Percentiles rank a stretch among this genome's conserved stretches.
Conservation (phyloP, 257 asterid species). For the Solanum commersonii region DNA sequence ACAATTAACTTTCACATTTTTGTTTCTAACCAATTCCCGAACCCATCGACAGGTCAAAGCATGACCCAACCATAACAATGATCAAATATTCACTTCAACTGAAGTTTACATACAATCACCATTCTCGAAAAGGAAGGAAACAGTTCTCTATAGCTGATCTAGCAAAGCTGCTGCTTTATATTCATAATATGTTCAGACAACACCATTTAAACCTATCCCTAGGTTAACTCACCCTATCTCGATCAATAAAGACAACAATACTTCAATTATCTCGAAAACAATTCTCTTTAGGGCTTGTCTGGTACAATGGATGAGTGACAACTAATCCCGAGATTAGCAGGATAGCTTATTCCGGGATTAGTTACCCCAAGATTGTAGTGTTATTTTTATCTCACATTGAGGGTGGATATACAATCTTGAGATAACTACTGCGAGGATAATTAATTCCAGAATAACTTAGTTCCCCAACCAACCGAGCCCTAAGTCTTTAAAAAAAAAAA, state of each 20-base stretch:
- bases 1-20: background rate
- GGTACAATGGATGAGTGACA: background rate
- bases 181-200: background rate
- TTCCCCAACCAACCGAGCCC: background rate
- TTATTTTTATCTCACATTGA: background rate
- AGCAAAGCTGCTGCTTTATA: background rate
- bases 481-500: background rate
- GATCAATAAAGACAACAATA: background rate
- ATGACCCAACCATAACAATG: background rate
- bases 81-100: background rate
- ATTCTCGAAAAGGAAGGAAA: background rate
- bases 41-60: background rate
- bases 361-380: background rate
- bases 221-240: background rate
- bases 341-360: background rate
- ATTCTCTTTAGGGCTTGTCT: background rate
- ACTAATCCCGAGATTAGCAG: background rate
- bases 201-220: background rate
- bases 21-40: background rate
- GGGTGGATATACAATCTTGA: background rate
- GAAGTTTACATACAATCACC: background rate
- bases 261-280: too few species aligned
- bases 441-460: background rate
- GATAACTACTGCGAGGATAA: rapidly evolving
- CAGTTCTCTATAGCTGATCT: background rate